phyloP scores from a whole-genome alignment of 1,284 basidiomycete species.

The Austroboletus rostrupii region DNA sequence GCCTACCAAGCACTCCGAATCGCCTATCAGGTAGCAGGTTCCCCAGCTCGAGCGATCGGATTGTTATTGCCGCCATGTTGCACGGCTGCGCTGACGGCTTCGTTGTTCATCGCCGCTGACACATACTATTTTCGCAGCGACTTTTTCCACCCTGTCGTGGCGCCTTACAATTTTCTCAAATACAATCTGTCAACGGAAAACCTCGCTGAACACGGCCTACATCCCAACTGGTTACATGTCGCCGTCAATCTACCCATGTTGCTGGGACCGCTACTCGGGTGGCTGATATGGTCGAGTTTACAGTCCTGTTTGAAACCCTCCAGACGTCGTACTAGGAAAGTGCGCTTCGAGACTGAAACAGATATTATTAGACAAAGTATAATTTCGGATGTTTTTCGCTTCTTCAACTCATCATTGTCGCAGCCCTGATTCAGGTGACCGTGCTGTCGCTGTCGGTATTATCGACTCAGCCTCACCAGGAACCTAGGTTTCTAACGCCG shows the following conservation, averaged over 20 bases:
- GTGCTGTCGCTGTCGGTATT: slow-evolving; percentile 29
- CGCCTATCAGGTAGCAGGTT: slow-evolving; percentile 10
- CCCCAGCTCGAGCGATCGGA: slow-evolving; percentile 5
- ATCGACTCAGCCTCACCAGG: slow-evolving; percentile 39
- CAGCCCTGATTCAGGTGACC: slow-evolving; percentile 32
- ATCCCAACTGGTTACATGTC: slow-evolving; percentile 39
- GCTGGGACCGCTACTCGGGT: slow-evolving; percentile 32
- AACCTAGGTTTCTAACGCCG: slow-evolving; percentile 39
- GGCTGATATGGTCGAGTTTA: slow-evolving; percentile 15
- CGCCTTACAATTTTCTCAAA: slow-evolving; percentile 37
- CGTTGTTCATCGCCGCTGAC: slow-evolving; percentile 27
- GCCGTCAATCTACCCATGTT: slow-evolving; percentile 39
- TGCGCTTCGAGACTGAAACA: slow-evolving; percentile 11
- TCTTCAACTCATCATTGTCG: slow-evolving; percentile 6
- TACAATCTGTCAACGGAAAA: slow-evolving; percentile 38
- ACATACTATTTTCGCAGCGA: slow-evolving; percentile 31
- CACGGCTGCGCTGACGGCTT: slow-evolving; percentile 15
- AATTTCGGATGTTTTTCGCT: background rate
- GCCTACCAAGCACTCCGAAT: slow-evolving; percentile 23
- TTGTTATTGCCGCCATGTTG: slow-evolving; percentile 18
- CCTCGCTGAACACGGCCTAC: slow-evolving; percentile 37
- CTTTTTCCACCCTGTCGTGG: slow-evolving; percentile 23
- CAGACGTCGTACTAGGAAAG: slow-evolving; percentile 3
- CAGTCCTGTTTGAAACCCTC: slow-evolving; percentile 4
- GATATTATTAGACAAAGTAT: slow-evolving; percentile 20